These are phyloP conservation scores for Candida manassasensis DNA, from an alignment of 805 yeast genomes.

Conservation along the genomic window DNA sequence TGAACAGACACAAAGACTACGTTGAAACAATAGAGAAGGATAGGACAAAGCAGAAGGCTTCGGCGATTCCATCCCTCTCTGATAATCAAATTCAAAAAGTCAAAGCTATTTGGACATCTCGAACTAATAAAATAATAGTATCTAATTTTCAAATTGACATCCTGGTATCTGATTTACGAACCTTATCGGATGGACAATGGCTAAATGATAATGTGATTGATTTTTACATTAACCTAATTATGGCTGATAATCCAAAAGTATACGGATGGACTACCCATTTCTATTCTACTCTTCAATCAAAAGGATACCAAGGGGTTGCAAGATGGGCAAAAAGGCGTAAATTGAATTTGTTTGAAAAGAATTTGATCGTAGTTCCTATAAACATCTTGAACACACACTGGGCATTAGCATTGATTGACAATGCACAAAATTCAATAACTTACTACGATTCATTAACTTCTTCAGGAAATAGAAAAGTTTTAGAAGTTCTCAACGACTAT, in stretches of 20 bases:
- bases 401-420: constrained; percentile 81
- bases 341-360: constrained; percentile 52
- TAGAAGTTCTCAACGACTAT: constrained; percentile 53
- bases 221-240: constrained; percentile 58
- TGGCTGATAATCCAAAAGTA: constrained; percentile 37
- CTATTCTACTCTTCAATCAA: constrained; percentile 61
- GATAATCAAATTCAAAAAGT: constrained; percentile 11
- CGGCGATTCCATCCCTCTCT: constrained; percentile 10
- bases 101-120: constrained; percentile 9
- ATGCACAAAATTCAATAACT: constrained; percentile 50
- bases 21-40: constrained; percentile 12
- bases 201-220: constrained; percentile 89
- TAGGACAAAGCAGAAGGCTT: constrained; percentile 8
- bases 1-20: constrained; percentile 9
- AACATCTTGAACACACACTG: constrained; percentile 82
- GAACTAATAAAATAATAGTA: constrained; percentile 9
- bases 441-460: constrained; percentile 71
- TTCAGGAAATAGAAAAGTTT: constrained; percentile 37
- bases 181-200: constrained; percentile 73
- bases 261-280: constrained; percentile 88
- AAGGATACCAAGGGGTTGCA: constrained; percentile 60
- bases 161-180: constrained; percentile 59
- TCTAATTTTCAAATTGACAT: constrained; percentile 48
- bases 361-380: constrained; percentile 76
- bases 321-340: constrained; percentile 26